Percentiles rank a stretch among this genome's conserved stretches.
These are phyloP conservation scores for Aethionema arabicum DNA, from an alignment of 345 rosid species.

Conservation along the genomic window DNA sequence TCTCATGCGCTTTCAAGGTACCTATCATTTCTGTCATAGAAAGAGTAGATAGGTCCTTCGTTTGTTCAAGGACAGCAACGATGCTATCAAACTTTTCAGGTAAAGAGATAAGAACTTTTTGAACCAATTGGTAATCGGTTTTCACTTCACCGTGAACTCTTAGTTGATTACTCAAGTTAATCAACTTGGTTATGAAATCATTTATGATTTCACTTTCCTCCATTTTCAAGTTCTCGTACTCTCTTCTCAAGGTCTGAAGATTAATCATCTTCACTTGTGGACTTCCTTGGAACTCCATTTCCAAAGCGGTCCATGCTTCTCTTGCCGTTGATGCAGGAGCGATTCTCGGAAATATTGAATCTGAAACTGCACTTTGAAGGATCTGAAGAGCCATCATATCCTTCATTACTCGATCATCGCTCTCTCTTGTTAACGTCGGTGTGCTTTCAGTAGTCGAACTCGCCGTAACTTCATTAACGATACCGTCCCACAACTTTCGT, in stretches of 20 bases:
- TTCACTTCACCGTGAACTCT: too few species aligned
- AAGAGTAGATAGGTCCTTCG: background rate
- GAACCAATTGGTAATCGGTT: too few species aligned
- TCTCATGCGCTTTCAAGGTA: background rate
- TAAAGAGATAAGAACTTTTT: too few species aligned
- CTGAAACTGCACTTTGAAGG: constrained; percentile 1
- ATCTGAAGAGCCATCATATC: constrained; percentile 5
- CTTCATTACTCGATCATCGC: background rate
- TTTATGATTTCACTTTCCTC: constrained; percentile 9
- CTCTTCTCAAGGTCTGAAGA: constrained; percentile 1
- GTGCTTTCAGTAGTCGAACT: background rate
- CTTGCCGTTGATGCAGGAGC: background rate
- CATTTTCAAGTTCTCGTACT: constrained; percentile 11
- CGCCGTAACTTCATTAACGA: too few species aligned
- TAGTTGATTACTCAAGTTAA: background rate
- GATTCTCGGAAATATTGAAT: background rate
- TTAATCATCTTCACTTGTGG: background rate
- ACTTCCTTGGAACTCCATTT: background rate
- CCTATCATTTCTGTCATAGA: background rate
- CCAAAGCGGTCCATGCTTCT: background rate
- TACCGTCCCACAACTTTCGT: too few species aligned
- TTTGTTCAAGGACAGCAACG: too few species aligned
- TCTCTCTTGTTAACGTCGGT: background rate
- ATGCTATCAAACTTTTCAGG: too few species aligned
- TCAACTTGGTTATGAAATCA: constrained; percentile 11